phyloP scores from a whole-genome alignment of 306 rosid species.

The Gillenia trifoliata region DNA sequence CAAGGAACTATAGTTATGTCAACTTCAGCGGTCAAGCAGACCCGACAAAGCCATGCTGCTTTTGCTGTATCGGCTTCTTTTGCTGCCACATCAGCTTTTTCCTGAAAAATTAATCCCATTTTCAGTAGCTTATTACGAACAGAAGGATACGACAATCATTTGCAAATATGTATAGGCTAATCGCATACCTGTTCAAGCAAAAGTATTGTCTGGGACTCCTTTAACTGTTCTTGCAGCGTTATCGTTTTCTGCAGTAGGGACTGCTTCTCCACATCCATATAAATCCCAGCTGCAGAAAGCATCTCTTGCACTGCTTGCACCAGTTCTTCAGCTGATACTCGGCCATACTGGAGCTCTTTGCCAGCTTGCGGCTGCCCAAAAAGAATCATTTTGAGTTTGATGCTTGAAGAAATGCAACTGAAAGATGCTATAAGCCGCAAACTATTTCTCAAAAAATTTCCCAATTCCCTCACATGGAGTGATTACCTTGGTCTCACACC shows the following conservation, averaged over 20 bases:
- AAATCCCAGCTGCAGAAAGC: slow-evolving; percentile 85
- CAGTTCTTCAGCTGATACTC: slow-evolving; percentile 79
- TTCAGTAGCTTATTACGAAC: background rate
- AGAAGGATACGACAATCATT: too few relatives aligned
- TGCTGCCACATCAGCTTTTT: slow-evolving; percentile 64
- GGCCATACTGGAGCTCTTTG: slow-evolving; percentile 61
- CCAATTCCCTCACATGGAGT: background rate
- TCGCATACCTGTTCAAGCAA: slow-evolving; percentile 79
- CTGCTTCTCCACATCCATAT: slow-evolving; percentile 82
- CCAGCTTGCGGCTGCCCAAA: slow-evolving; percentile 39
- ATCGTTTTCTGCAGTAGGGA: slow-evolving; percentile 68
- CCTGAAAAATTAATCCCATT: slow-evolving; percentile 43
- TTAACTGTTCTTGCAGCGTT: slow-evolving; percentile 72
- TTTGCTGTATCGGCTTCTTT: slow-evolving; percentile 93
- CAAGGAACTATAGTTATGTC: slow-evolving; percentile 81
- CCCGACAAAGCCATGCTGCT: slow-evolving; percentile 91
- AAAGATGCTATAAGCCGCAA: background rate
- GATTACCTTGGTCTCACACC: background rate
- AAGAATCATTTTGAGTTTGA: slow-evolving; percentile 29
- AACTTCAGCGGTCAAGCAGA: slow-evolving; percentile 82
- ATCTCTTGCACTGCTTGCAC: slow-evolving; percentile 95
- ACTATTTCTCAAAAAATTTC: background rate
- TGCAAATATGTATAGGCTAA: slow-evolving; percentile 1
- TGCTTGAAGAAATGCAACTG: slow-evolving; percentile 12
- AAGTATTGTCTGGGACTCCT: slow-evolving; percentile 78